Percentiles rank a stretch among this genome's conserved stretches.
Conservation (phyloP, 2,329 filamentous ascomycete species). For the Sphaerulina vaccinii region DNA sequence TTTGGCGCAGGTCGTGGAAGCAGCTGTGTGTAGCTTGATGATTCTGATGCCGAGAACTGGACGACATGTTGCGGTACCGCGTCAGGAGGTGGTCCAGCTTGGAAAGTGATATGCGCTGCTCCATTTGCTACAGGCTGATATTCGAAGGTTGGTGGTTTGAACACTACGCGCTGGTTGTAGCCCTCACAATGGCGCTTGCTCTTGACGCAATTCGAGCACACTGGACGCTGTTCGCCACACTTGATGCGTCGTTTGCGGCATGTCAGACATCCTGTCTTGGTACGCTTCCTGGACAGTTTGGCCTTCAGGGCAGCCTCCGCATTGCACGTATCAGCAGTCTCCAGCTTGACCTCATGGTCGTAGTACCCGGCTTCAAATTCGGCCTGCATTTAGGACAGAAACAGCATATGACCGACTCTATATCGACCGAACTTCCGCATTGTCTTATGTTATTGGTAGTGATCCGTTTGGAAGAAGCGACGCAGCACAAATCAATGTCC, state of each 20-base stretch:
- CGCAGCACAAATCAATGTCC: background rate
- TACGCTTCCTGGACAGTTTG: slow-evolving; percentile 58
- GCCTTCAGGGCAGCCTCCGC: slow-evolving; percentile 34
- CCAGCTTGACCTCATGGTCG: background rate
- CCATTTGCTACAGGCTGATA: slow-evolving; percentile 51
- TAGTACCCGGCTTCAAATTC: background rate
- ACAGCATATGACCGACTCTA: slow-evolving; percentile 1
- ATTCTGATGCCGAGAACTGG: slow-evolving; percentile 9
- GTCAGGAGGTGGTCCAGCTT: slow-evolving; percentile 26
- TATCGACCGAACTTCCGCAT: slow-evolving; percentile 14
- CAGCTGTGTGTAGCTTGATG: slow-evolving; percentile 14
- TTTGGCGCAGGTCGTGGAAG: slow-evolving; percentile 16
- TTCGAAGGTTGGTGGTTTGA: slow-evolving; percentile 69
- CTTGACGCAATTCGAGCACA: slow-evolving; percentile 81
- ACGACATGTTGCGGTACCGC: background rate
- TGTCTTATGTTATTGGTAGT: background rate
- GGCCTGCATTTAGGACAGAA: background rate
- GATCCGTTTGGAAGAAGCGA: background rate
- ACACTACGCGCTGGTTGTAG: slow-evolving; percentile 76
- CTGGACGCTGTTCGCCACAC: slow-evolving; percentile 85
- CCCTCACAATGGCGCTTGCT: slow-evolving; percentile 82
- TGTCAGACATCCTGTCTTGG: slow-evolving; percentile 90
- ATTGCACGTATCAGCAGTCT: slow-evolving; percentile 28
- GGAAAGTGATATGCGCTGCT: slow-evolving; percentile 39
- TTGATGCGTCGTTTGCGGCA: slow-evolving; percentile 95